Conservation (phyloP, 176 grass and related monocot species). For the Eleusine coracana region DNA sequence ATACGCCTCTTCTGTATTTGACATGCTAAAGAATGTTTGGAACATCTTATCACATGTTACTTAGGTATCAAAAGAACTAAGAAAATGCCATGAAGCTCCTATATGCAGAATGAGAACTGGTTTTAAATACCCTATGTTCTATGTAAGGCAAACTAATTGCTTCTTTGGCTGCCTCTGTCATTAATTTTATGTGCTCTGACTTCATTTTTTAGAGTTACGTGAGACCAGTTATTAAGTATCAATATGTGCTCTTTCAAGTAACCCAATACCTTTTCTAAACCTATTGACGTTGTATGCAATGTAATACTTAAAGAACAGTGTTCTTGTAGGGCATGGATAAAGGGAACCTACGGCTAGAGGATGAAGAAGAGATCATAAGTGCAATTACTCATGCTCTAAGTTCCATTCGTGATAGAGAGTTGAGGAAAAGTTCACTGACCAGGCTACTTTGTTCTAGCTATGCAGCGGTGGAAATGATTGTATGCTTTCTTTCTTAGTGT, state of each 20-base stretch:
- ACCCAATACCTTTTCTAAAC: background rate
- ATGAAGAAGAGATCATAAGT: constrained; percentile 83
- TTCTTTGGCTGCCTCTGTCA: background rate
- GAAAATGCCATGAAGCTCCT: background rate
- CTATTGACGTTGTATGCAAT: constrained; percentile 26
- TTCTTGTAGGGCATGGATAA: constrained; percentile 76
- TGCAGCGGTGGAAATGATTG: constrained; percentile 73
- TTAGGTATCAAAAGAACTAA: background rate
- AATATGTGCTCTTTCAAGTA: background rate
- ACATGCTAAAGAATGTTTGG: background rate
- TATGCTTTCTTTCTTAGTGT: constrained; percentile 48
- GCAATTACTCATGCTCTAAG: constrained; percentile 77
- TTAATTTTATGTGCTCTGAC: background rate
- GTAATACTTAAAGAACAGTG: constrained; percentile 38
- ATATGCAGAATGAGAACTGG: constrained; percentile 2
- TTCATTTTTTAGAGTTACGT: no score
- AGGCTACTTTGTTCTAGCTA: constrained; percentile 88
- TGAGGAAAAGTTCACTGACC: constrained; percentile 75
- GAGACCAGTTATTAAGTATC: background rate
- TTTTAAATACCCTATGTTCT: constrained; percentile 13
- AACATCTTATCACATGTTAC: background rate
- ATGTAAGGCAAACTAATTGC: background rate
- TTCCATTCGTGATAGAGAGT: constrained; percentile 65
- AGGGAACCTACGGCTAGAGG: constrained; percentile 65
- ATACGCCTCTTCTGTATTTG: background rate